Evolutionary conservation across 306 rosid species (phyloP).

Genomic region (Urtica urens): DNA sequence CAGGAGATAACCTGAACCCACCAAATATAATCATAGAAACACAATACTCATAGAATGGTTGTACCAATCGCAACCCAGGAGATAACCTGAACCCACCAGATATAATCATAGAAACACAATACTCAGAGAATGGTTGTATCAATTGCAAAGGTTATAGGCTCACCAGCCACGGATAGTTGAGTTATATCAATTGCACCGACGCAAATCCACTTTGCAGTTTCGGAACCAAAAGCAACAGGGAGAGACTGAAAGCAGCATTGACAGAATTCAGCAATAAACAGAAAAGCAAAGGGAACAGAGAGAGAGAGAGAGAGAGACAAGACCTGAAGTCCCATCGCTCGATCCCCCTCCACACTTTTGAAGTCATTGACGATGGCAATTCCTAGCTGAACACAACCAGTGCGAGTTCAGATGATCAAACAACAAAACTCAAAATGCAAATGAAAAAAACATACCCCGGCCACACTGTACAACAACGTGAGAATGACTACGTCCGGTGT

Average conservation of each 20-base stretch:
- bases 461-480: conserved; percentile 81
- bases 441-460: conserved; percentile 69
- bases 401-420: conserved; percentile 7
- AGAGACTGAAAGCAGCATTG: conserved; percentile 59
- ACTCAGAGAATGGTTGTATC: no score
- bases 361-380: conserved; percentile 95
- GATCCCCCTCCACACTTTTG: conserved; percentile 93
- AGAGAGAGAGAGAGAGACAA: conserved; percentile 5
- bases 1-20: conserved; percentile 85
- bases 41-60: no score
- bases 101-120: no score
- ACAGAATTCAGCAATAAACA: conserved; percentile 19
- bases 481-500: conserved; percentile 75
- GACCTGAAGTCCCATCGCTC: conserved; percentile 97
- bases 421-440: conserved; percentile 6
- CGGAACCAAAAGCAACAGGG: conserved; percentile 92
- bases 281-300: conserved; percentile 1
- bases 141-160: conserved; percentile 13
- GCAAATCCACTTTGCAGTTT: conserved; percentile 95
- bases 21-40: no score
- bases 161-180: conserved; percentile 81
- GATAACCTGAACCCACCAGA: no score
- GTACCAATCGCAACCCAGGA: no score
- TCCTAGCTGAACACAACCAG: conserved; percentile 50
- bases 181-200: conserved; percentile 95